Evolutionary conservation across 2,329 filamentous ascomycete species (phyloP).

Genomic region (Epichloe brachyelytri): DNA sequence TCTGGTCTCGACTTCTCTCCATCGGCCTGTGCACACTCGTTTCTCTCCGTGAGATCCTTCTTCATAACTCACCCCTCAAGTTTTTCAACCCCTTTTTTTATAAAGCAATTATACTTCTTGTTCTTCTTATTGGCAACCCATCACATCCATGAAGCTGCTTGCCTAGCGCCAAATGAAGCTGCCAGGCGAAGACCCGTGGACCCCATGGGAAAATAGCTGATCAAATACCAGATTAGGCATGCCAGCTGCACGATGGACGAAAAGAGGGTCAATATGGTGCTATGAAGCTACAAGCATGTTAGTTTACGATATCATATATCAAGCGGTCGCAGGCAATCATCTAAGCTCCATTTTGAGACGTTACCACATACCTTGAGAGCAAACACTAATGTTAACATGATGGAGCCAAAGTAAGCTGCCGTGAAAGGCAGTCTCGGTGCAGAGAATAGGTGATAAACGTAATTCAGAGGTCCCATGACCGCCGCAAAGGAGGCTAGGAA

Average conservation of each 20-base stretch:
- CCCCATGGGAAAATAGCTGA: constrained; percentile 98
- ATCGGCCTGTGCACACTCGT: neutral
- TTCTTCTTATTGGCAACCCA: constrained; percentile 23
- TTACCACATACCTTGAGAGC: constrained; percentile 66
- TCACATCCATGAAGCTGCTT: constrained; percentile 80
- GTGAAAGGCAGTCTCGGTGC: constrained; percentile 82
- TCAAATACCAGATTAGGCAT: constrained; percentile 79
- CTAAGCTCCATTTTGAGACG: neutral
- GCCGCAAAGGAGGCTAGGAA: constrained; percentile 90
- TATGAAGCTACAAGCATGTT: constrained; percentile 52
- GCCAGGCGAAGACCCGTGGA: constrained; percentile 76
- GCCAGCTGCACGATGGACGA: constrained; percentile 74
- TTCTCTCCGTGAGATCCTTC: neutral
- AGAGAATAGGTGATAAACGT: constrained; percentile 74
- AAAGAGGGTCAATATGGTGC: constrained; percentile 71
- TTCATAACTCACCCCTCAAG: neutral
- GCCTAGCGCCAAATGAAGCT: constrained; percentile 70
- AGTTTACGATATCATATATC: neutral
- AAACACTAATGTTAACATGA: constrained; percentile 81
- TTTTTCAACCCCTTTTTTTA: neutral
- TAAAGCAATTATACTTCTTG: neutral
- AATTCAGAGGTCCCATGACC: constrained; percentile 81
- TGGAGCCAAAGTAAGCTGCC: constrained; percentile 87
- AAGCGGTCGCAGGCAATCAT: neutral
- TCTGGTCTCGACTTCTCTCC: neutral